phyloP scores from a whole-genome alignment of 2,329 filamentous ascomycete species.

The Verticillium klebahnii region DNA sequence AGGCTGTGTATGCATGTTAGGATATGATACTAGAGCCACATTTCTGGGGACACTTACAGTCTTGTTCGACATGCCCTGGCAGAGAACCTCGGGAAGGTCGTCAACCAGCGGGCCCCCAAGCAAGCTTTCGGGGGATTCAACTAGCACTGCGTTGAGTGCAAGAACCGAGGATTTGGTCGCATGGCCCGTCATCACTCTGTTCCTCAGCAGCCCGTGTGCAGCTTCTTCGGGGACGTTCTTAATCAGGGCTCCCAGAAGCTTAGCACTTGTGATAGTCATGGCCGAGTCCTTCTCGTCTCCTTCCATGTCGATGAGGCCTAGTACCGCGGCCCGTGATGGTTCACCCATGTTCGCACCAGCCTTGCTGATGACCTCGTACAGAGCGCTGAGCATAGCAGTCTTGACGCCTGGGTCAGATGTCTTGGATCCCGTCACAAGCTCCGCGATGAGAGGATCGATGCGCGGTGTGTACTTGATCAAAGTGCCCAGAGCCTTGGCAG shows the following conservation, averaged over 20 bases:
- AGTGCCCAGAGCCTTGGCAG: slow-evolving; percentile 90
- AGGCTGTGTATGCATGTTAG: slow-evolving; percentile 42
- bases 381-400: slow-evolving; percentile 93
- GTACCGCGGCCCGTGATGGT: slow-evolving; percentile 75
- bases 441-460: slow-evolving; percentile 87
- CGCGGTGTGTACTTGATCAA: slow-evolving; percentile 93
- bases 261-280: slow-evolving; percentile 87
- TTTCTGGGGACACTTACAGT: slow-evolving; percentile 49
- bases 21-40: slow-evolving; percentile 1
- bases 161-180: slow-evolving; percentile 77
- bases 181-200: slow-evolving; percentile 72
- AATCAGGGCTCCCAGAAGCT: slow-evolving; percentile 82
- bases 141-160: slow-evolving; percentile 81
- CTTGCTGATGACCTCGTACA: slow-evolving; percentile 95
- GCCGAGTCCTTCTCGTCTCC: slow-evolving; percentile 67
- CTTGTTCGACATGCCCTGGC: slow-evolving; percentile 72
- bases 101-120: slow-evolving; percentile 62
- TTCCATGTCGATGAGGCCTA: slow-evolving; percentile 84
- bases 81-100: slow-evolving; percentile 72
- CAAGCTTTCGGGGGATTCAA: slow-evolving; percentile 71
- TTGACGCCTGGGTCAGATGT: slow-evolving; percentile 82
- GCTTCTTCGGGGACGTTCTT: slow-evolving; percentile 76
- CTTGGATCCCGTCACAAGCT: slow-evolving; percentile 93
- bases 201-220: slow-evolving; percentile 55
- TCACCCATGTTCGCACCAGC: slow-evolving; percentile 95